Percentiles rank a stretch among this genome's conserved stretches.
phyloP scores from a whole-genome alignment of 257 asterid genomes.

The Nicotiana benthamiana region DNA sequence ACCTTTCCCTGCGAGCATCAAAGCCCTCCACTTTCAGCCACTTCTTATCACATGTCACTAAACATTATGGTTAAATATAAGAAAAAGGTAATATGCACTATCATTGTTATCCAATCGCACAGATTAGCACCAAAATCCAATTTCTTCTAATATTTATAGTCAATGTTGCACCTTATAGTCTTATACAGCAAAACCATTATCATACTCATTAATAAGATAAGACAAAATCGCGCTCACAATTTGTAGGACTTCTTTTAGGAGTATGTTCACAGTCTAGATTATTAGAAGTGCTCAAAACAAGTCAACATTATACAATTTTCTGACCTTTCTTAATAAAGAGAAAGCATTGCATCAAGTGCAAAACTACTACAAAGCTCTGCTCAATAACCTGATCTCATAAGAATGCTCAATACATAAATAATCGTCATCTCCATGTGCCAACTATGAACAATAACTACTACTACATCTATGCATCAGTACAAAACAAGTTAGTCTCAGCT shows the following conservation, averaged over 20 bases:
- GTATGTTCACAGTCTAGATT: neutral
- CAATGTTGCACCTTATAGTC: neutral
- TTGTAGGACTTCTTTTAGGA: neutral
- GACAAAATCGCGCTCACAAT: neutral
- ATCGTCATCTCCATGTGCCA: neutral
- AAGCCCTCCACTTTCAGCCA: constrained; percentile 18
- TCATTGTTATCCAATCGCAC: neutral
- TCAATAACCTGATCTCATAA: neutral
- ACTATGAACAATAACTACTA: neutral
- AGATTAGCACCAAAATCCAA: constrained; percentile 4
- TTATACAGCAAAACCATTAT: neutral
- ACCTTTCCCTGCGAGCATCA: constrained; percentile 70
- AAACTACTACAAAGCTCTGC: neutral
- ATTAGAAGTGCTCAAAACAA: neutral
- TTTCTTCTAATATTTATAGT: neutral
- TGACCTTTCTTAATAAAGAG: neutral
- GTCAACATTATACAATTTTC: neutral
- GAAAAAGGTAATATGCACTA: neutral
- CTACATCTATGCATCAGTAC: neutral
- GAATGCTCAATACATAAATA: neutral
- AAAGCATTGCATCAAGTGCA: neutral
- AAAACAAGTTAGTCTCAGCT: neutral
- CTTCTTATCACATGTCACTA: constrained; percentile 10
- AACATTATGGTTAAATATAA: neutral
- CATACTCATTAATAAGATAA: neutral